These are phyloP conservation scores for Kwoniella sp. DNA, from an alignment of 768 basidiomycete species.

Conservation along the genomic window DNA sequence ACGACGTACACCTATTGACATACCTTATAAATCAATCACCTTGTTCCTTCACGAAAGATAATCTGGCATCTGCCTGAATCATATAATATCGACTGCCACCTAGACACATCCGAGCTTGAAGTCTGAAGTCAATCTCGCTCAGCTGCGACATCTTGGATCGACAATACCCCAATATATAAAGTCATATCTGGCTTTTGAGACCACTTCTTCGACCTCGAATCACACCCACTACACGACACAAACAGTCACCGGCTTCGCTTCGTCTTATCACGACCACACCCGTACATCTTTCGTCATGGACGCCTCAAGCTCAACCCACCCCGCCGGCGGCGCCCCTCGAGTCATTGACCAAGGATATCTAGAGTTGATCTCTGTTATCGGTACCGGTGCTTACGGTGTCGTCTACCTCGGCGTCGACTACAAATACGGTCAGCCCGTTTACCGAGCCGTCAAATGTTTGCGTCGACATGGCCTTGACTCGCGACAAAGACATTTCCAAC, in stretches of 20 bases:
- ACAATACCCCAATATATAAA: background rate
- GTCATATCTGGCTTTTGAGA: background rate
- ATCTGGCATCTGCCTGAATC: no score
- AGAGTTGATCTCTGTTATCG: slow-evolving; percentile 80
- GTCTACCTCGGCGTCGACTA: slow-evolving; percentile 80
- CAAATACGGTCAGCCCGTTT: slow-evolving; percentile 45
- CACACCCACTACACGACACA: slow-evolving; percentile 1
- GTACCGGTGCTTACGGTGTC: slow-evolving; percentile 90
- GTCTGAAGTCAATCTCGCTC: no score
- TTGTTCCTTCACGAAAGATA: no score
- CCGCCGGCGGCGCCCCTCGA: slow-evolving; percentile 61
- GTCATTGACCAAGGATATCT: slow-evolving; percentile 78
- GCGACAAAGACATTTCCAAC: slow-evolving; percentile 68
- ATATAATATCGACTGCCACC: no score
- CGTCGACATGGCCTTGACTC: slow-evolving; percentile 63
- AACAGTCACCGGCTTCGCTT: background rate
- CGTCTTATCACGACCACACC: background rate
- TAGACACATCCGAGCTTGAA: no score
- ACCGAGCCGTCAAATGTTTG: slow-evolving; percentile 89
- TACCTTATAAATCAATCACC: no score
- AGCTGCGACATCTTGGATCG: no score
- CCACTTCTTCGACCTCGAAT: slow-evolving; percentile 7
- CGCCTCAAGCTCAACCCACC: slow-evolving; percentile 34
- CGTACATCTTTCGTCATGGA: slow-evolving; percentile 17
- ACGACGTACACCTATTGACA: no score